Base-by-base conservation (phyloP, 2,329 filamentous ascomycete species). In the Exophiala viscosa region DNA sequence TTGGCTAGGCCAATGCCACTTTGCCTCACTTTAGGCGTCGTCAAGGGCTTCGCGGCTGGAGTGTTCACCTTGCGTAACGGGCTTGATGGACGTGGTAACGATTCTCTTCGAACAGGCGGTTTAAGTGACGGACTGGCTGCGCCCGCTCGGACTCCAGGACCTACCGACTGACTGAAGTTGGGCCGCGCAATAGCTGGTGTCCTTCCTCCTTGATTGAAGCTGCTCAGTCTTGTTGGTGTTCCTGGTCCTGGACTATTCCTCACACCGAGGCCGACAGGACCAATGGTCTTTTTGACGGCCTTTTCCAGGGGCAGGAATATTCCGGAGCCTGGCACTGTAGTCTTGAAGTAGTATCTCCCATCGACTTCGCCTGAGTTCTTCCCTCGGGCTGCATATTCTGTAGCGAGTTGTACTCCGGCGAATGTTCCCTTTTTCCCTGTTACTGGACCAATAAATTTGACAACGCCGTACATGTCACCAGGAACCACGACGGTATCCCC, bases 311-410 rank as follows among this genome's bases (percentile, higher is more conserved):
- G 93, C 11, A 99, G 79, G 67, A 99, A 99, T 65, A 99, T 97
- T 55, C 93, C 93, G 2, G 93, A 84, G 57, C 90, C 90, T 0
- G 88, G 82, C 17, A 85, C 73, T 2, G 80, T 79, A 9, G 93
- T 96, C 33, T 77, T 79, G 69, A 99, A 99, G 72, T 99, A 99
- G 50, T 75, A 76, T 54, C 75, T 76, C 36, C 92, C 93, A 62
- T 97, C 92, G 49, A 97, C 93, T 69, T 96, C 91, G 59, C 93
- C 93, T 65, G 82, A 95, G 67, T 99, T 99, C 77, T 99, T 99
- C 32, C 93, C 93, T 66, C 87, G 83, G 46, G 79, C 71, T 32
- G 90, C 88, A 74, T 86, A 95, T 61, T 95, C 88, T 48, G 82
- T 76, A 64, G 86, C 83, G 58, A 99, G 78, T 71, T 99, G 93